phyloP scores from a whole-genome alignment of 257 asterid species.

The Salvia hispanica region DNA sequence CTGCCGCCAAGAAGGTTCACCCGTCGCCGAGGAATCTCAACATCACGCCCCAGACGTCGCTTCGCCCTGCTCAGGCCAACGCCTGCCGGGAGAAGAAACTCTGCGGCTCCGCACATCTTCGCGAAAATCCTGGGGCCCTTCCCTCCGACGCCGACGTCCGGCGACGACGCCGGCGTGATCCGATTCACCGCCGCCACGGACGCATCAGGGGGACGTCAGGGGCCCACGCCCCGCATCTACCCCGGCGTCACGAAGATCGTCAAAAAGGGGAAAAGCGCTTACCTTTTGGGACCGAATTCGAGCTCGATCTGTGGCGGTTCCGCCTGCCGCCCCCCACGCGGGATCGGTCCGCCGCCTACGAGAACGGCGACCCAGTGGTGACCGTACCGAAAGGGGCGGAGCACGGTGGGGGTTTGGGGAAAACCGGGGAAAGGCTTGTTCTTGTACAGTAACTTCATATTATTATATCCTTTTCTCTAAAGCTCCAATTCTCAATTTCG shows the following conservation, averaged over 20 bases:
- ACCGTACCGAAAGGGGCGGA: slow-evolving; percentile 65
- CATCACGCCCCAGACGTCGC: slow-evolving; percentile 60
- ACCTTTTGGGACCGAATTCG: slow-evolving; percentile 52
- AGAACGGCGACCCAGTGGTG: slow-evolving; percentile 70
- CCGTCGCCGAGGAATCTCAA: slow-evolving; percentile 54
- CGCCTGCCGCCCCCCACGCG: slow-evolving; percentile 57
- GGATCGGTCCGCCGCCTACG: slow-evolving; percentile 49
- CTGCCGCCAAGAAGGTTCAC: slow-evolving; percentile 56
- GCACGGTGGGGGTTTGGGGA: no score
- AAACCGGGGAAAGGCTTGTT: no score
- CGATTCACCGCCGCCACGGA: slow-evolving; percentile 55
- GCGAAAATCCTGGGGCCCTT: slow-evolving; percentile 75
- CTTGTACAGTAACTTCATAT: no score
- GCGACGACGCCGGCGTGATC: slow-evolving; percentile 49
- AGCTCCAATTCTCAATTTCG: no score
- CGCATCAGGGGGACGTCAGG: slow-evolving; percentile 50
- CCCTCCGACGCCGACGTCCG: slow-evolving; percentile 64
- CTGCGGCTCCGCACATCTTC: slow-evolving; percentile 76
- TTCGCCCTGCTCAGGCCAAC: slow-evolving; percentile 47
- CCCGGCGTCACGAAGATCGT: slow-evolving; percentile 78
- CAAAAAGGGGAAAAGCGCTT: slow-evolving; percentile 46
- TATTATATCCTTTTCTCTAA: no score
- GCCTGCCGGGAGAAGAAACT: slow-evolving; percentile 57
- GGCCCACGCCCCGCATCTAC: slow-evolving; percentile 63
- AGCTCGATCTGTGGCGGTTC: slow-evolving; percentile 78